These are phyloP conservation scores for Solanum phureja DNA, from an alignment of 257 asterid genomes.

Conservation along the genomic window DNA sequence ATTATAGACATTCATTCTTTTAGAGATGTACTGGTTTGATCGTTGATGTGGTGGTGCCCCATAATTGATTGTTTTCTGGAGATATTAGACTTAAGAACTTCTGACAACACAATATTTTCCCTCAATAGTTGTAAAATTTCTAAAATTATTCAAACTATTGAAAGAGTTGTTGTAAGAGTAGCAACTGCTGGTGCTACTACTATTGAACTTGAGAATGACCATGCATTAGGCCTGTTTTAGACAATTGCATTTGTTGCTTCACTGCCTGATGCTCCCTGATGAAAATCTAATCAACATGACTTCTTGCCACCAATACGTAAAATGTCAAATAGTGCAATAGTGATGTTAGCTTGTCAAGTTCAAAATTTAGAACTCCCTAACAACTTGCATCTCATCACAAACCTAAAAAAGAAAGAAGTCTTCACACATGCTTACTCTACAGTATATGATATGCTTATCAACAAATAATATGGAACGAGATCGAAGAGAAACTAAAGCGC, in stretches of 20 bases:
- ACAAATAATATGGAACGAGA: too few relatives aligned
- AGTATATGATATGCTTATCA: too few relatives aligned
- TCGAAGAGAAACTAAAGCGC: too few relatives aligned
- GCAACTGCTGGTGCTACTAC: background rate
- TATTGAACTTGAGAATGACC: background rate
- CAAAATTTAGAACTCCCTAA: too few relatives aligned
- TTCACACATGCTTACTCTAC: too few relatives aligned
- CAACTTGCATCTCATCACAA: too few relatives aligned
- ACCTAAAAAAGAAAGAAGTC: too few relatives aligned
- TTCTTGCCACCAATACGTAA: too few relatives aligned
- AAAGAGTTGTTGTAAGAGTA: background rate
- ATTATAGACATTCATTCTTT: background rate
- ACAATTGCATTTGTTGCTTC: background rate
- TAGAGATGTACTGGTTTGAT: background rate
- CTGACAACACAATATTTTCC: background rate
- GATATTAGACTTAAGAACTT: accelerated
- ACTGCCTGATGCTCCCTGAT: background rate
- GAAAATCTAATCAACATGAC: background rate
- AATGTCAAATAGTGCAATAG: too few relatives aligned
- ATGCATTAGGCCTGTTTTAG: background rate
- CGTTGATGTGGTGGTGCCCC: background rate
- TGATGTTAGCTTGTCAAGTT: too few relatives aligned
- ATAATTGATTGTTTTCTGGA: background rate
- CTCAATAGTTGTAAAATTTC: background rate
- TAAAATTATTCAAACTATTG: background rate